A percentile compares a stretch with the other conserved stretches of the same genome.
phyloP scores from a whole-genome alignment of 495 filamentous ascomycete species.

The Lichina pygmaea region DNA sequence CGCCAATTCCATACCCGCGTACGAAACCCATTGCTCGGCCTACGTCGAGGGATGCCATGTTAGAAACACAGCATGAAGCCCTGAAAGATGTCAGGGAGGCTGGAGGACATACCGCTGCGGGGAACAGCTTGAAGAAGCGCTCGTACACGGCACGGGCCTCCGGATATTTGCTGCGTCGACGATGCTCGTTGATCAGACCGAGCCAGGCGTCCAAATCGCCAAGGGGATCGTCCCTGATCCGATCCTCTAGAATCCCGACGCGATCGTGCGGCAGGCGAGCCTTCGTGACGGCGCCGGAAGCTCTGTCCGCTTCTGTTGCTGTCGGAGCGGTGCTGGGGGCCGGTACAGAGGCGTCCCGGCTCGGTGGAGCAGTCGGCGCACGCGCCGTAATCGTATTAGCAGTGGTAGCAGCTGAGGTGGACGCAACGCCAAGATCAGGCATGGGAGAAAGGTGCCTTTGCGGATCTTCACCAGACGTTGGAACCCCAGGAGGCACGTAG shows the following conservation, averaged over 20 bases:
- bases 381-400: slow-evolving; percentile 15
- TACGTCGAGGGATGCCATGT: slow-evolving; percentile 11
- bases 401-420: slow-evolving; percentile 25
- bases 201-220: slow-evolving; percentile 83
- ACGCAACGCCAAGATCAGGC: slow-evolving; percentile 23
- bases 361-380: slow-evolving; percentile 20
- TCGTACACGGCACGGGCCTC: slow-evolving; percentile 61
- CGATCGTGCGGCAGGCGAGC: slow-evolving; percentile 47
- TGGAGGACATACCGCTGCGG: slow-evolving; percentile 50
- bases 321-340: slow-evolving; percentile 5
- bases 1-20: slow-evolving; percentile 65
- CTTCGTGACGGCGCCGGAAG: slow-evolving; percentile 13
- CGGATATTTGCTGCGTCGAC: slow-evolving; percentile 51
- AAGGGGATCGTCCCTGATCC: slow-evolving; percentile 69
- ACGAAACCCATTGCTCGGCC: slow-evolving; percentile 75
- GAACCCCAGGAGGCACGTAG: too few relatives aligned
- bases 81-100: too few relatives aligned
- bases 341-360: slow-evolving; percentile 10
- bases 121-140: slow-evolving; percentile 64
- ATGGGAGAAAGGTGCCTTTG: slow-evolving; percentile 4
- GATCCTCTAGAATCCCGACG: slow-evolving; percentile 65
- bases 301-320: not conserved
- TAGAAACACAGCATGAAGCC: not conserved
- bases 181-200: slow-evolving; percentile 61
- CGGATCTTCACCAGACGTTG: too few relatives aligned